Evolutionary conservation across 2,329 filamentous ascomycete species (phyloP), one percentile per base, ranked within the genome.

Genomic region (Pseudovirgaria hyperparasitica): DNA sequence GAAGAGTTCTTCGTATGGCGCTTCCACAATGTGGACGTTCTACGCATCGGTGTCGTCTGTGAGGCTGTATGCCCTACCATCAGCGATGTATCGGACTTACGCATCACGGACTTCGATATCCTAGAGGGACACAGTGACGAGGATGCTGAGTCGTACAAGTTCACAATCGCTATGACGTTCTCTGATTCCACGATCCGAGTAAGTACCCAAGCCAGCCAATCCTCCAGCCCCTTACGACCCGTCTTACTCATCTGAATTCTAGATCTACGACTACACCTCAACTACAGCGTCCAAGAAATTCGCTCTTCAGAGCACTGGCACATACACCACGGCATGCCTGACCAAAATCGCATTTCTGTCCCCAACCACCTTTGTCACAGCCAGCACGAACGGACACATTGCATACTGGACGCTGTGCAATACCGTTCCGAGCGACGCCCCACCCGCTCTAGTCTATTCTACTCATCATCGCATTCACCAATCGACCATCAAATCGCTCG

Each of bases 1-100:
- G 87, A 94, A 49, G 87, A 98, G 52, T 78, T 96, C 36, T 87
- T 77, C 41, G 67, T 86, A 8, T 98, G 90, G 87, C 67, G 70
- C 21, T 52, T 87, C 18, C 61, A 60, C 24, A 44, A 46, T 8
- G 48, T 80, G 5, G 62, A 72, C 15, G 58, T 63, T 2, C 54
- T 70, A 30, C 60, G 57, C 3, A 41, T 72, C 7, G 67, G 70
- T 1, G 56, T 68, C 1, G 53, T 68, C 1, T 63, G 68, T 35
- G 60, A 69, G 35, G 61, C 60, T 2, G 45, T 50, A 9, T 65
- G 66, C 40, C 60, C 60, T 0, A 58, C 59, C 10, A 58, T 65
- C 21, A 60, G 55, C 21, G 59, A 63, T 16, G 57, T 61, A 9
- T 65, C 27, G 56, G 87, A 94, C 49, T 60, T 93, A 29, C 67